Evolutionary conservation across 768 basidiomycete genomes (phyloP).

Genomic region (Auriscalpium vulgare): DNA sequence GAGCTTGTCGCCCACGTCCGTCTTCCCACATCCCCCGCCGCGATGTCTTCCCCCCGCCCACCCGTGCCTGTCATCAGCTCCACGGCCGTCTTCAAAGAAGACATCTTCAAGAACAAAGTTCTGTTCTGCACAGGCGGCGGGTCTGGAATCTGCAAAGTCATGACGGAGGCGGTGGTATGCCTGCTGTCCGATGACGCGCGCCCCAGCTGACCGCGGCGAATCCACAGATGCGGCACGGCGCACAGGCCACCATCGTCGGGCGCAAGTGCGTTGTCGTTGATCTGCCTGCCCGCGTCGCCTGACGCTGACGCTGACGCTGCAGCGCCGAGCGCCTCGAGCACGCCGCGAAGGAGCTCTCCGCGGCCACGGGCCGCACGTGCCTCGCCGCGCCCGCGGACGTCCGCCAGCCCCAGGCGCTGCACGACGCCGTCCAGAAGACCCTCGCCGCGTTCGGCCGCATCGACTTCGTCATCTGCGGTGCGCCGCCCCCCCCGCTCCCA

Average conservation of each 20-base stretch:
- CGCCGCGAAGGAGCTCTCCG: constrained; percentile 63
- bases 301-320: no score
- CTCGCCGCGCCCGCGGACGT: constrained; percentile 78
- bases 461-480: constrained; percentile 93
- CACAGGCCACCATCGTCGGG: constrained; percentile 74
- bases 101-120: constrained; percentile 87
- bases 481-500: constrained; percentile 13
- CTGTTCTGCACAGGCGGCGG: constrained; percentile 88
- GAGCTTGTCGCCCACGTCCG: background rate
- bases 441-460: constrained; percentile 77
- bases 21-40: background rate
- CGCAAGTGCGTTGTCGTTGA: constrained; percentile 54
- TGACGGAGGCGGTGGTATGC: no score
- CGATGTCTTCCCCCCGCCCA: constrained; percentile 35
- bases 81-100: constrained; percentile 58
- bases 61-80: constrained; percentile 45
- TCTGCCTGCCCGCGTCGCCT: background rate
- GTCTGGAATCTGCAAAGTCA: constrained; percentile 86
- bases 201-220: no score
- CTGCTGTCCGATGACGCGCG: no score
- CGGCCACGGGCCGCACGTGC: constrained; percentile 62
- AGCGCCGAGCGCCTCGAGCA: constrained; percentile 67
- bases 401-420: constrained; percentile 59
- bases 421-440: constrained; percentile 63
- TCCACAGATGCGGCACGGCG: constrained; percentile 74